Percentiles rank a stretch among this genome's conserved stretches.
phyloP scores from a whole-genome alignment of 2,329 filamentous ascomycete genomes.

The Colletotrichum ledebouriae region DNA sequence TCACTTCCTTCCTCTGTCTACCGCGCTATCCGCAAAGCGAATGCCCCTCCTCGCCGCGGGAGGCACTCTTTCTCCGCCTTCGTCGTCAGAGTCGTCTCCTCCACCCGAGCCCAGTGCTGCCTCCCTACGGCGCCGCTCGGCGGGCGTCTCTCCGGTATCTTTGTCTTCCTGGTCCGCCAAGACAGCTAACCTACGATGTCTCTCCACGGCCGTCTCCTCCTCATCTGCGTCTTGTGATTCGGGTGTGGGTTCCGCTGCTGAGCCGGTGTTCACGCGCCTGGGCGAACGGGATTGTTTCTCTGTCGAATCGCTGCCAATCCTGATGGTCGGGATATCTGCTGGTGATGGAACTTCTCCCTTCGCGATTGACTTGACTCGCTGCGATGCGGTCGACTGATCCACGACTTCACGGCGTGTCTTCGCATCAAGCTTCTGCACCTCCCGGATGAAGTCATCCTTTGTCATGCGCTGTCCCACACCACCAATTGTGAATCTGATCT shows the following conservation, averaged over 20 bases:
- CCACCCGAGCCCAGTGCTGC: slow-evolving; percentile 76
- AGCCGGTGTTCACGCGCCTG: slow-evolving; percentile 14
- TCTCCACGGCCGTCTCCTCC: slow-evolving; percentile 78
- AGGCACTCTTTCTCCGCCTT: slow-evolving; percentile 67
- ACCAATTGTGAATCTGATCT: slow-evolving; percentile 82
- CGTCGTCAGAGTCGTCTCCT: slow-evolving; percentile 68
- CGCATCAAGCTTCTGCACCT: slow-evolving; percentile 79
- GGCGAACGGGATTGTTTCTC: slow-evolving; percentile 32
- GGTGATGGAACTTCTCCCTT: slow-evolving; percentile 53
- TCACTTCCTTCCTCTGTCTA: slow-evolving; percentile 45
- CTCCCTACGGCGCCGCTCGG: slow-evolving; percentile 79
- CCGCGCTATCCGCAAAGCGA: slow-evolving; percentile 67
- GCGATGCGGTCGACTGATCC: slow-evolving; percentile 63
- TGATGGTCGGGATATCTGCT: slow-evolving; percentile 29
- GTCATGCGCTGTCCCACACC: slow-evolving; percentile 81
- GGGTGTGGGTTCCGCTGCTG: background rate
- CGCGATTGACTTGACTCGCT: slow-evolving; percentile 63
- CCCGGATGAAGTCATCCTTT: slow-evolving; percentile 82
- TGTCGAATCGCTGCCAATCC: slow-evolving; percentile 19
- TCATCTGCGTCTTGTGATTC: slow-evolving; percentile 41
- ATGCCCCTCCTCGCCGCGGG: slow-evolving; percentile 66
- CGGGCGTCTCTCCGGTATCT: slow-evolving; percentile 76
- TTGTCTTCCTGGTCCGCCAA: slow-evolving; percentile 59
- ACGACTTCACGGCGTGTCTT: slow-evolving; percentile 70
- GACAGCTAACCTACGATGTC: slow-evolving; percentile 72